A percentile compares a stretch with the other conserved stretches of the same genome.
phyloP scores from a whole-genome alignment of 2,329 filamentous ascomycete species.

The Chaetomiaceae sp. region DNA sequence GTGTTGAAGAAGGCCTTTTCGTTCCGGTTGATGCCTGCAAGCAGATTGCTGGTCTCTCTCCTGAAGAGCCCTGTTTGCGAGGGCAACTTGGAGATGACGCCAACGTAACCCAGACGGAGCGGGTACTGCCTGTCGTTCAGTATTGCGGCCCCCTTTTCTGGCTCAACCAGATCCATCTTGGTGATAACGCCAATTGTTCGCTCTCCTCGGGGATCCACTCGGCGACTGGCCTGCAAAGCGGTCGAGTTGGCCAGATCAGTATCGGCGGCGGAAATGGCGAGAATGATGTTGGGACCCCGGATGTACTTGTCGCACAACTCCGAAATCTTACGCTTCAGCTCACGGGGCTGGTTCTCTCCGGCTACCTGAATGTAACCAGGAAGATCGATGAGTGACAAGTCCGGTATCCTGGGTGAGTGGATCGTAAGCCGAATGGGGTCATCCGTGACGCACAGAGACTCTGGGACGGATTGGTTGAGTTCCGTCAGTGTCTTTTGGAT shows the following conservation, averaged over 20 bases:
- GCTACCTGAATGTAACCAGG: constrained; percentile 97
- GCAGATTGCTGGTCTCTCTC: constrained; percentile 72
- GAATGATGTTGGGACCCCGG: constrained; percentile 87
- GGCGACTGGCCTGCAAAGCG: constrained; percentile 77
- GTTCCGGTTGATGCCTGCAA: constrained; percentile 75
- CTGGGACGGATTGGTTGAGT: constrained; percentile 86
- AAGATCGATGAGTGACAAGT: constrained; percentile 90
- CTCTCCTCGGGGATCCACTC: constrained; percentile 90
- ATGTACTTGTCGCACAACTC: constrained; percentile 99
- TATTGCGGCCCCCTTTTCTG: constrained; percentile 68
- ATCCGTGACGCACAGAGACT: constrained; percentile 86
- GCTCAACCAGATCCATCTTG: constrained; percentile 96
- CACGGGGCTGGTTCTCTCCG: constrained; percentile 79
- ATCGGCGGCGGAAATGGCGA: constrained; percentile 95
- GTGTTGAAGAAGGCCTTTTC: constrained; percentile 81
- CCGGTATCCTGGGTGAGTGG: constrained; percentile 90
- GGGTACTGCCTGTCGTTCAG: constrained; percentile 89
- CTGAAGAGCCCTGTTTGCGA: constrained; percentile 68
- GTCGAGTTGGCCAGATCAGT: constrained; percentile 97
- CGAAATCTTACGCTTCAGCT: constrained; percentile 91
- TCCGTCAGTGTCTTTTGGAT: constrained; percentile 94
- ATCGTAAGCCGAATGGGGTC: constrained; percentile 95
- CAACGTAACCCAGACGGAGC: constrained; percentile 89
- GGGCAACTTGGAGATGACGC: constrained; percentile 83
- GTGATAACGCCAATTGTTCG: constrained; percentile 98